These are phyloP conservation scores for Vitis riparia DNA, from an alignment of 164 flowering plant genomes.

Conservation along the genomic window DNA sequence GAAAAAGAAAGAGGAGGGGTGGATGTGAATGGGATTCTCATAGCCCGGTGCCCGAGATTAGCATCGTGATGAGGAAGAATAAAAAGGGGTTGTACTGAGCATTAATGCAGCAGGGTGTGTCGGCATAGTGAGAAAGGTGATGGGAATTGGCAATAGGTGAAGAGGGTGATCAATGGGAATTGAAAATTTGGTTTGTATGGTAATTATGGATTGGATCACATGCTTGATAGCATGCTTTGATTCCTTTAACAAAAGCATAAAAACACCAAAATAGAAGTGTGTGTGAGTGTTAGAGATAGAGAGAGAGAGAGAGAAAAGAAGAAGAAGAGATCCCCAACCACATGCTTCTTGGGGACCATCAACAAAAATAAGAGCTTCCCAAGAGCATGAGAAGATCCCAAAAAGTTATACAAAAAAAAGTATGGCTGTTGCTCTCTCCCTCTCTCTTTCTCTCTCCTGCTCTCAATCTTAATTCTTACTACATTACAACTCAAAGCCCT, in stretches of 20 bases:
- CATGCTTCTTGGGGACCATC: conserved; percentile 62
- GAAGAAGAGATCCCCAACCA: conserved; percentile 20
- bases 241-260: conserved; percentile 33
- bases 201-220: conserved; percentile 40
- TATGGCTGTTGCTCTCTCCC: not conserved
- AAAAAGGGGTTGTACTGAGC: conserved; percentile 9
- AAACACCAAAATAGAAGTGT: conserved; percentile 10
- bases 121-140: conserved; percentile 9
- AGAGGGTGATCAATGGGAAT: not conserved
- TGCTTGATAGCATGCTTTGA: conserved; percentile 45
- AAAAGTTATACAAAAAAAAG: conserved; percentile 25
- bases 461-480: conserved; percentile 20
- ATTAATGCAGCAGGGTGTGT: conserved; percentile 19
- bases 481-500: conserved; percentile 30
- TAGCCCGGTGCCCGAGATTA: conserved; percentile 8
- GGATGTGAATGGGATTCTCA: not conserved
- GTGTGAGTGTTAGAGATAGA: not conserved
- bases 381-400: conserved; percentile 46
- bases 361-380: conserved; percentile 17
- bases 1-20: not conserved
- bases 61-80: conserved; percentile 25
- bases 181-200: conserved; percentile 14
- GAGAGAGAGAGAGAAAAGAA: conserved; percentile 8
- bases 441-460: too few species aligned
- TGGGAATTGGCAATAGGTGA: not conserved